Conservation (phyloP, 306 rosid genomes). For the Sicyos baderoa region DNA sequence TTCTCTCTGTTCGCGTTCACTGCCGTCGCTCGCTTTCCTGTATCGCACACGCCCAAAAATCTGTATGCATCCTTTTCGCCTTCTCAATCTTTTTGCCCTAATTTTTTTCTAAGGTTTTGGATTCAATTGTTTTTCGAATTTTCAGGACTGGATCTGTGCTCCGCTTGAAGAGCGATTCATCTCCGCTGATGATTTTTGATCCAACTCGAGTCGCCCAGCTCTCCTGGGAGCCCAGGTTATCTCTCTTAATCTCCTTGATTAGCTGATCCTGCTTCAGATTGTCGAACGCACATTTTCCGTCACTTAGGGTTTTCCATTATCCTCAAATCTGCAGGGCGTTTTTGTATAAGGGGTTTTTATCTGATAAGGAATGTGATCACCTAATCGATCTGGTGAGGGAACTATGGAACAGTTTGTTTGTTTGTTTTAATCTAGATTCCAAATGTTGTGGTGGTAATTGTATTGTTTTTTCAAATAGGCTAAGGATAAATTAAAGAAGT, state of each 20-base stretch:
- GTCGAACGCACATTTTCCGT: neutral
- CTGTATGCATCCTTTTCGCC: conserved; percentile 22
- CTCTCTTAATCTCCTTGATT: too few species aligned
- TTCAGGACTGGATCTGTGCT: conserved; percentile 51
- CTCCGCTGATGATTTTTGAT: conserved; percentile 45
- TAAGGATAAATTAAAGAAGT: conserved; percentile 69
- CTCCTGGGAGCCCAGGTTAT: conserved; percentile 81
- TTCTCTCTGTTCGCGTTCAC: conserved; percentile 18
- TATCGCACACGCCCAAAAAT: neutral
- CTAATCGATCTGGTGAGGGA: conserved; percentile 47
- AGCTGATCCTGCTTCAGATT: neutral
- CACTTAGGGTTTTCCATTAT: too few species aligned
- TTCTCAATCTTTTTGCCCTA: neutral
- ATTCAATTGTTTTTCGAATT: conserved; percentile 6
- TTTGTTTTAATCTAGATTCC: neutral
- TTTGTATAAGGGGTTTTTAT: conserved; percentile 51
- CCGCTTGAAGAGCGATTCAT: conserved; percentile 30
- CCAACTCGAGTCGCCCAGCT: conserved; percentile 79
- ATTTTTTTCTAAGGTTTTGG: neutral
- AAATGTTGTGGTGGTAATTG: neutral
- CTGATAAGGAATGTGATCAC: conserved; percentile 82
- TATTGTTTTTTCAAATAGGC: conserved; percentile 42
- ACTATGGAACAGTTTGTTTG: neutral
- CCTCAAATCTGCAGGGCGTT: conserved; percentile 61
- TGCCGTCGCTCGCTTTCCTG: conserved; percentile 14